phyloP scores from a whole-genome alignment of 352 stramenopile genomes.

The Thalassiosira delicatula region DNA sequence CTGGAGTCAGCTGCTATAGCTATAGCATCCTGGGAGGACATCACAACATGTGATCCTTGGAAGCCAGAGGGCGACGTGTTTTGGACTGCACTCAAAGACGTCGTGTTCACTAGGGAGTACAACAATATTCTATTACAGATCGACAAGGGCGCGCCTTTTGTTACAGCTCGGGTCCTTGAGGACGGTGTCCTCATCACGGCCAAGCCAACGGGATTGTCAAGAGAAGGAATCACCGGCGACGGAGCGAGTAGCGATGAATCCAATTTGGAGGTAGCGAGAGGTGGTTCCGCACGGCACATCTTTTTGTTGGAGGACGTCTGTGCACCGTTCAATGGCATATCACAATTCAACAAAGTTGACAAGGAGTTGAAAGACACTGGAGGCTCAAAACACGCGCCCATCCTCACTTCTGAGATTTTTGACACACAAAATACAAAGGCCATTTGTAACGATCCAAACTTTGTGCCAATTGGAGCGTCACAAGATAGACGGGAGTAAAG shows the following conservation, averaged over 20 bases:
- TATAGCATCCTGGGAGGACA: neutral
- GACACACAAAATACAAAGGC: neutral
- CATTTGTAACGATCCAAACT: neutral
- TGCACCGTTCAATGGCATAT: too few species aligned
- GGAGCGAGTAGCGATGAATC: neutral
- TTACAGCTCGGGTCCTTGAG: neutral
- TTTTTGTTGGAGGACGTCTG: too few species aligned
- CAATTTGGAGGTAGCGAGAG: too few species aligned
- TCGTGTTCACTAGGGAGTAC: neutral
- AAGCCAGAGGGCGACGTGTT: neutral
- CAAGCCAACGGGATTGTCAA: neutral
- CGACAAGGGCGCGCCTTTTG: neutral
- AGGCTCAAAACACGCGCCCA: too few species aligned
- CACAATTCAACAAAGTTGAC: too few species aligned
- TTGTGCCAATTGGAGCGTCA: slow-evolving; percentile 5
- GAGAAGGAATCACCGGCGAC: neutral
- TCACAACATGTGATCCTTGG: neutral
- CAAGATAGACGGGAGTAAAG: too few species aligned
- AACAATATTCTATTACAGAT: neutral
- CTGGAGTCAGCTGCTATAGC: neutral
- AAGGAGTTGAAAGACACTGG: too few species aligned
- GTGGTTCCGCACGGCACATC: too few species aligned
- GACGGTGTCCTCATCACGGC: neutral
- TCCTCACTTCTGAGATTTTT: too few species aligned
- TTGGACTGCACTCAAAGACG: neutral